These are phyloP conservation scores for Aspergillus ochraceoroseus DNA, from an alignment of 2,329 filamentous ascomycete species.

Conservation along the genomic window DNA sequence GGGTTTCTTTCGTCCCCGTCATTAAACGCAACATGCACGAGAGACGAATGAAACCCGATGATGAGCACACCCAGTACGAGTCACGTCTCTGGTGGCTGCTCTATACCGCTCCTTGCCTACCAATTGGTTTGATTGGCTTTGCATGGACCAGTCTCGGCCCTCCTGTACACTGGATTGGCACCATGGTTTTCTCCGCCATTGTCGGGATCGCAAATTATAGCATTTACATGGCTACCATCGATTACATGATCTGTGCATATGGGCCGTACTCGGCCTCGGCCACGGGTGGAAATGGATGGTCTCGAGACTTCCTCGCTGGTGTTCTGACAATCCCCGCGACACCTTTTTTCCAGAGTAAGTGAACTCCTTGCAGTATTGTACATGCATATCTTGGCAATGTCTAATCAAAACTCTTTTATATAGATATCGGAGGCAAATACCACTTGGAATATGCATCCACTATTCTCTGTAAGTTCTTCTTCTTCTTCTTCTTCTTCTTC, in stretches of 20 bases:
- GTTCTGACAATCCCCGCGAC: conserved; percentile 57
- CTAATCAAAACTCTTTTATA: background rate
- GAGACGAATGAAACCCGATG: conserved; percentile 44
- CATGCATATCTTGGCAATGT: background rate
- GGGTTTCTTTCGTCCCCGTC: conserved; percentile 53
- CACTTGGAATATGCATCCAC: conserved; percentile 58
- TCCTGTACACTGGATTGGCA: conserved; percentile 56
- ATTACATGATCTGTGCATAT: conserved; percentile 65
- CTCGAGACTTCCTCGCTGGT: conserved; percentile 61
- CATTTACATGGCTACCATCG: conserved; percentile 63
- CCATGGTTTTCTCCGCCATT: conserved; percentile 56
- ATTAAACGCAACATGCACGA: conserved; percentile 49
- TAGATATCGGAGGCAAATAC: conserved; percentile 53
- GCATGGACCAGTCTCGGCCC: conserved; percentile 57
- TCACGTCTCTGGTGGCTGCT: conserved; percentile 58
- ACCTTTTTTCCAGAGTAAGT: conserved; percentile 46
- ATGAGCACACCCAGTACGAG: conserved; percentile 60
- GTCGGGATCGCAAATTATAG: conserved; percentile 61
- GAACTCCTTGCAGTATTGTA: background rate
- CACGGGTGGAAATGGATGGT: conserved; percentile 63
- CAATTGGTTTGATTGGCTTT: conserved; percentile 59
- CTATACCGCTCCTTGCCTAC: conserved; percentile 55
- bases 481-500: background rate
- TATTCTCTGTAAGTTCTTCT: conserved; percentile 49
- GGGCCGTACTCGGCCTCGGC: conserved; percentile 62